Conservation (phyloP, 2,329 filamentous ascomycete species). For the Ceratocystis variospora region DNA sequence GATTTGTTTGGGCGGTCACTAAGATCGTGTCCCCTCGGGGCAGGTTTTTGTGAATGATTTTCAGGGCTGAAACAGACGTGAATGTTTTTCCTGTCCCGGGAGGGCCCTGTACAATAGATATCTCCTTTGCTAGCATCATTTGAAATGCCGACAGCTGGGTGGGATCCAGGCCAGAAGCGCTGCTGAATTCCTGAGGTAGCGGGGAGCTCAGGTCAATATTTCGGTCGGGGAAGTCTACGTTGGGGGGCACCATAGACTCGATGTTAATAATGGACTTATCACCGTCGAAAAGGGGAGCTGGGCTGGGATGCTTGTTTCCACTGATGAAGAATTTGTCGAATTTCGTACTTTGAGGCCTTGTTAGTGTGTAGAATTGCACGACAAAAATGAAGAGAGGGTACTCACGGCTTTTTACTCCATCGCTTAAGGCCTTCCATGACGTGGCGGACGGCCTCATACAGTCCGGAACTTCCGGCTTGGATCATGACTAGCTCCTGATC, state of each 20-base stretch:
- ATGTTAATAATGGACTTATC: slow-evolving; percentile 10
- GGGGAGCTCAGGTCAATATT: background rate
- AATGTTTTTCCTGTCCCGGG: slow-evolving; percentile 66
- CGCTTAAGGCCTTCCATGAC: slow-evolving; percentile 14
- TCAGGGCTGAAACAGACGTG: slow-evolving; percentile 60
- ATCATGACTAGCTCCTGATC: slow-evolving; percentile 62
- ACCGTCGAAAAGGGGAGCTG: slow-evolving; percentile 25
- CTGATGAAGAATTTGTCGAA: slow-evolving; percentile 48
- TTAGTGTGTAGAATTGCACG: slow-evolving; percentile 7
- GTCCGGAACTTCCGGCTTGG: slow-evolving; percentile 51
- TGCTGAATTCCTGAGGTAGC: slow-evolving; percentile 18
- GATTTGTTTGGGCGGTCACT: slow-evolving; percentile 77
- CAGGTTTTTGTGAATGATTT: slow-evolving; percentile 46
- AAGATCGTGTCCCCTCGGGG: slow-evolving; percentile 53
- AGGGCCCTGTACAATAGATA: slow-evolving; percentile 73
- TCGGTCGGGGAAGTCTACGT: background rate
- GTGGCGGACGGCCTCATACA: slow-evolving; percentile 64
- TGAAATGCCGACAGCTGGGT: slow-evolving; percentile 58
- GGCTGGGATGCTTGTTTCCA: slow-evolving; percentile 27
- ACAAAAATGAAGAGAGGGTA: background rate
- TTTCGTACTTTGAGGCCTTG: slow-evolving; percentile 32
- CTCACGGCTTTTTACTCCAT: slow-evolving; percentile 13
- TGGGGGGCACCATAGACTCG: background rate
- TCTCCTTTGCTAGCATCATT: slow-evolving; percentile 53
- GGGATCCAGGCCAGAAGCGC: slow-evolving; percentile 33